Conservation (phyloP, 305 asterid species). For the Fraxinus angustifolia region DNA sequence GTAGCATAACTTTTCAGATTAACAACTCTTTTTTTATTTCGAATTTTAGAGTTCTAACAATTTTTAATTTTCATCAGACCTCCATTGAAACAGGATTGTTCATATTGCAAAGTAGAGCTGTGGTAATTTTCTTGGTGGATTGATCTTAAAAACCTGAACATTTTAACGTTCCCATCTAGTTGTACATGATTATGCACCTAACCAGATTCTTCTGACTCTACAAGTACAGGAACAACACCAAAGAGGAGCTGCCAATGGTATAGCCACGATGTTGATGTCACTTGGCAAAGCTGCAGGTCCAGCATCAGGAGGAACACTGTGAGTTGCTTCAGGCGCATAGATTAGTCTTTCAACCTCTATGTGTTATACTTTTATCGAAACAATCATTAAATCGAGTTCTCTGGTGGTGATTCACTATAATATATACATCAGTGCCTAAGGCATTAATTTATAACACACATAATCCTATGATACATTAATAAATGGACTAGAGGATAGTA, state of each 20-base stretch:
- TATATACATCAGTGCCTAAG: not conserved
- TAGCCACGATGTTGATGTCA: conserved; percentile 67
- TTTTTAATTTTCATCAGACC: conserved; percentile 19
- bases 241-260: conserved; percentile 82
- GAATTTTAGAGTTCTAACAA: not conserved
- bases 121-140: not conserved
- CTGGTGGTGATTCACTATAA: not conserved
- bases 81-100: not conserved
- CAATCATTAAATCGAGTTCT: not conserved
- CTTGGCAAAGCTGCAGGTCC: conserved; percentile 71
- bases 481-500: not conserved
- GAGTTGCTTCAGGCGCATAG: conserved; percentile 31
- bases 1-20: not conserved
- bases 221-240: conserved; percentile 55
- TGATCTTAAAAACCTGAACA: not conserved
- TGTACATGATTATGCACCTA: not conserved
- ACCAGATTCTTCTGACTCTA: not conserved
- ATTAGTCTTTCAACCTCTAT: not conserved
- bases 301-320: conserved; percentile 68
- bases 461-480: not conserved
- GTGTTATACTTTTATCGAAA: not conserved
- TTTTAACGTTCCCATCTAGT: not conserved
- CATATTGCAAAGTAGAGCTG: not conserved
- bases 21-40: too few relatives aligned
- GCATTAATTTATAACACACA: not conserved